These are phyloP conservation scores for Escovopsis sp. DNA, from an alignment of 2,329 filamentous ascomycete species.

Conservation along the genomic window DNA sequence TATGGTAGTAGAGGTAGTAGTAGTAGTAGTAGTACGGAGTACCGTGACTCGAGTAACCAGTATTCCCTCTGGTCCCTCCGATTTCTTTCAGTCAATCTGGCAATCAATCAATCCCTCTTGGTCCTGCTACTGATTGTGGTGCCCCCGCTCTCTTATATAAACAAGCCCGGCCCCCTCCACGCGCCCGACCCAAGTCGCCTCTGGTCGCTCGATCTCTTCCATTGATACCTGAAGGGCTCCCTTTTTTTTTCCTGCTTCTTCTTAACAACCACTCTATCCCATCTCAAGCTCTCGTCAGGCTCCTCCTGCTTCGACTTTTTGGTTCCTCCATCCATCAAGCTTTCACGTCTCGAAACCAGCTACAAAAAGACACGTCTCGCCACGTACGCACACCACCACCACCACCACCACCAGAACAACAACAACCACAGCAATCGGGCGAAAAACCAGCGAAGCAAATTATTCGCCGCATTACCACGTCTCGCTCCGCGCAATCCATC, in stretches of 20 bases:
- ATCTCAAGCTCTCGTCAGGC: constrained; percentile 12
- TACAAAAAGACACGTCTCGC: constrained; percentile 1
- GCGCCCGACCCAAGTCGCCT: constrained; percentile 30
- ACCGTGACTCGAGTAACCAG: too few species aligned
- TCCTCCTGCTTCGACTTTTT: constrained; percentile 5
- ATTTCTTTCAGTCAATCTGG: too few species aligned
- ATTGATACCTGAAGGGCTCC: constrained; percentile 7
- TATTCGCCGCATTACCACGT: too few species aligned
- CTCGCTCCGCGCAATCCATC: too few species aligned
- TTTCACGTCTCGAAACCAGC: constrained; percentile 7
- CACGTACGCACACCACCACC: constrained; percentile 6
- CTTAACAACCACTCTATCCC: neutral
- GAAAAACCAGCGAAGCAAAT: too few species aligned
- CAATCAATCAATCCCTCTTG: too few species aligned
- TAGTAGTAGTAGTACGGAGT: too few species aligned
- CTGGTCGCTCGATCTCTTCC: constrained; percentile 23
- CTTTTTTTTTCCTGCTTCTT: constrained; percentile 5
- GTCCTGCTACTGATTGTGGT: constrained; percentile 43
- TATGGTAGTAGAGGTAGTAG: too few species aligned
- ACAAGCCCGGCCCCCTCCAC: constrained; percentile 36
- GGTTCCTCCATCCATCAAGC: constrained; percentile 13
- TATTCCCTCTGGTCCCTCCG: neutral
- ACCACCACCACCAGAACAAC: too few species aligned
- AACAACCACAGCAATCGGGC: constrained; percentile 2
- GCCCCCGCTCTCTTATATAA: constrained; percentile 47